Percentiles rank a stretch among this genome's conserved stretches.
Conservation (phyloP, 2,329 filamentous ascomycete species). For the Trichoderma sp. region DNA sequence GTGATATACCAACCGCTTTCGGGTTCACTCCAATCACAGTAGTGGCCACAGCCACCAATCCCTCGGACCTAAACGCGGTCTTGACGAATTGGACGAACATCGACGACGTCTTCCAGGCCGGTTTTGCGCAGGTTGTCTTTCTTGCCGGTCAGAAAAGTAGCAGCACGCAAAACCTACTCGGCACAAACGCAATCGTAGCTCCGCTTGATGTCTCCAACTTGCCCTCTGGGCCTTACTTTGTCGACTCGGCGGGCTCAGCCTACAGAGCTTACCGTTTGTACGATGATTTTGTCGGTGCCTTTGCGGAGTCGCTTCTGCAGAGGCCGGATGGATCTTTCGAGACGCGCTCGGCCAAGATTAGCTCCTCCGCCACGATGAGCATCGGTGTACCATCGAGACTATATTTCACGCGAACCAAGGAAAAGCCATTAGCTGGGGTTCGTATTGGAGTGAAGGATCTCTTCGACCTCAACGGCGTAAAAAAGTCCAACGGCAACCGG, state of each 20-base stretch:
- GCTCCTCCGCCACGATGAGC: neutral
- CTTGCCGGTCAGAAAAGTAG: neutral
- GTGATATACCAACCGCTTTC: neutral
- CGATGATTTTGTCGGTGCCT: neutral
- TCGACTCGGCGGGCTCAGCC: neutral
- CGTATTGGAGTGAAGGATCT: neutral
- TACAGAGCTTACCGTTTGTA: neutral
- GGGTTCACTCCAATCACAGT: neutral
- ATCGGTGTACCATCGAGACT: neutral
- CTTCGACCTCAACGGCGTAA: neutral
- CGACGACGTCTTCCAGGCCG: neutral
- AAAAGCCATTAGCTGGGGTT: neutral
- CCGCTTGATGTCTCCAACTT: neutral
- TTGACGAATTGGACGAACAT: neutral
- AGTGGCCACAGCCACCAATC: neutral
- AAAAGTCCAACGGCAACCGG: neutral
- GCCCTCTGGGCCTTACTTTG: neutral
- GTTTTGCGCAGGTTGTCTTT: neutral
- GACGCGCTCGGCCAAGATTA: neutral
- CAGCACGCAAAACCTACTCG: neutral
- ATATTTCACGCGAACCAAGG: neutral
- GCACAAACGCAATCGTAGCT: neutral
- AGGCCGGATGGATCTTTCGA: neutral
- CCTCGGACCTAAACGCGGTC: neutral
- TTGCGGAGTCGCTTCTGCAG: neutral